Percentiles rank a stretch among this genome's conserved stretches.
phyloP scores from a whole-genome alignment of 1,284 basidiomycete genomes.

The Limonomyces culmigenus region DNA sequence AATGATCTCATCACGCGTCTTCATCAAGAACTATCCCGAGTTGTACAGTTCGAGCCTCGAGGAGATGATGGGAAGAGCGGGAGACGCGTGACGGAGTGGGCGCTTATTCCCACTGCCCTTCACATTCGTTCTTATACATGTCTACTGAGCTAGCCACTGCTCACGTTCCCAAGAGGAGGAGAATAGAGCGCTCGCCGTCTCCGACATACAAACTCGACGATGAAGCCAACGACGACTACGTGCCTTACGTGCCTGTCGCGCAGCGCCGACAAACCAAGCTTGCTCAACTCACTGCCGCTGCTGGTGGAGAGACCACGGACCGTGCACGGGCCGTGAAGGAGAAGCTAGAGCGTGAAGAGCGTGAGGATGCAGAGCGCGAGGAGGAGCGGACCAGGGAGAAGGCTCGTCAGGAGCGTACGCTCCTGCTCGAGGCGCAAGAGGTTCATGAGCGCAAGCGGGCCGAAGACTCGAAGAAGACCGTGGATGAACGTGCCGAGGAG shows the following conservation, averaged over 20 bases:
- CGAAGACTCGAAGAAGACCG: constrained; percentile 79
- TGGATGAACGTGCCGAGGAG: constrained; percentile 71
- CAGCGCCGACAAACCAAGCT: constrained; percentile 73
- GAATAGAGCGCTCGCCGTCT: constrained; percentile 38
- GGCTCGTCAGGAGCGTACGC: constrained; percentile 65
- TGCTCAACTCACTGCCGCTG: constrained; percentile 46
- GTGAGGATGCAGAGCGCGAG: constrained; percentile 59
- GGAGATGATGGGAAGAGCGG: too few relatives aligned
- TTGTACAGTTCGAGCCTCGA: too few relatives aligned
- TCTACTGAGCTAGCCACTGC: constrained; percentile 12
- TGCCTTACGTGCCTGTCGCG: constrained; percentile 79
- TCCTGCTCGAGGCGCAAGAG: constrained; percentile 84
- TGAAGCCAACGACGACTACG: constrained; percentile 51
- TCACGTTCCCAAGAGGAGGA: constrained; percentile 27
- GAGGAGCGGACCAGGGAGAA: constrained; percentile 60
- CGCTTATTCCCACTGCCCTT: too few relatives aligned
- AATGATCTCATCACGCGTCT: background rate
- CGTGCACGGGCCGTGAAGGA: constrained; percentile 33
- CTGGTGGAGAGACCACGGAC: constrained; percentile 32
- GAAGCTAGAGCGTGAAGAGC: constrained; percentile 46
- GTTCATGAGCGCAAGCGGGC: constrained; percentile 69
- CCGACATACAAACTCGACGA: constrained; percentile 46
- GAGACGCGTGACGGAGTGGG: too few relatives aligned
- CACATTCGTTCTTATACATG: constrained; percentile 1
- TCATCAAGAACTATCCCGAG: background rate